Evolutionary conservation across 2,329 filamentous ascomycete genomes (phyloP).

Genomic region (Exophiala viscosa): DNA sequence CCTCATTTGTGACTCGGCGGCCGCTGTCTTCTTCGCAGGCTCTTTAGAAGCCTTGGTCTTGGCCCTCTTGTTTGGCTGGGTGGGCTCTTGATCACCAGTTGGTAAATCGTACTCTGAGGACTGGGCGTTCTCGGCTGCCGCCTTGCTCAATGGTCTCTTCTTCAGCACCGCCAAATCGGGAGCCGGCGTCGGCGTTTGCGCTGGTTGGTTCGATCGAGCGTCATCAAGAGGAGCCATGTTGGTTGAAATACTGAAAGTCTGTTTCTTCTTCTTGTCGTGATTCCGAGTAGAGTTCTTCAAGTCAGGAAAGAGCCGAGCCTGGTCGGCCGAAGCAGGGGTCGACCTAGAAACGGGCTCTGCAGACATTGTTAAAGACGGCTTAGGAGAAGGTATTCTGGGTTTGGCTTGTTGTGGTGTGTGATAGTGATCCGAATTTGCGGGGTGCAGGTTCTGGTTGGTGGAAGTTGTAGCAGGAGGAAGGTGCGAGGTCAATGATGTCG

Average conservation of each 20-base stretch:
- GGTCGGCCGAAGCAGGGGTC: no score
- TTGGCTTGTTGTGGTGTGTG: no score
- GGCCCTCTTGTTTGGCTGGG: constrained; percentile 6
- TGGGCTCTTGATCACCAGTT: not conserved
- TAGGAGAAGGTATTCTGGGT: no score
- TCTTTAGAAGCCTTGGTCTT: constrained; percentile 9
- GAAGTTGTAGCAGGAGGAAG: no score
- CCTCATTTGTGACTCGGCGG: not conserved
- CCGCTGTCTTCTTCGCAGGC: not conserved
- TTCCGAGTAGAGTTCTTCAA: not conserved
- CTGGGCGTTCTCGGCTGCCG: not conserved
- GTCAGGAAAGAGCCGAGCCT: no score
- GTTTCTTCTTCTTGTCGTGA: not conserved
- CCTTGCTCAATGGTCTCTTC: constrained; percentile 6
- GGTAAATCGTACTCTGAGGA: constrained; percentile 15
- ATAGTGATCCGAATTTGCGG: no score
- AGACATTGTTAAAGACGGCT: no score
- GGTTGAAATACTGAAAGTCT: not conserved
- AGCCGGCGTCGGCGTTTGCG: not conserved
- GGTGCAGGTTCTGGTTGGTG: no score
- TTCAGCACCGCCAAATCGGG: constrained; percentile 9
- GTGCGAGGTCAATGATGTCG: no score
- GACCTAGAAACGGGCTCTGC: no score
- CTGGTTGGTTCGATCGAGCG: not conserved
- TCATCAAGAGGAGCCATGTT: constrained; percentile 1